A percentile compares a stretch with the other conserved stretches of the same genome.
phyloP scores from a whole-genome alignment of 768 basidiomycete species.

The Dioszegia crocea region DNA sequence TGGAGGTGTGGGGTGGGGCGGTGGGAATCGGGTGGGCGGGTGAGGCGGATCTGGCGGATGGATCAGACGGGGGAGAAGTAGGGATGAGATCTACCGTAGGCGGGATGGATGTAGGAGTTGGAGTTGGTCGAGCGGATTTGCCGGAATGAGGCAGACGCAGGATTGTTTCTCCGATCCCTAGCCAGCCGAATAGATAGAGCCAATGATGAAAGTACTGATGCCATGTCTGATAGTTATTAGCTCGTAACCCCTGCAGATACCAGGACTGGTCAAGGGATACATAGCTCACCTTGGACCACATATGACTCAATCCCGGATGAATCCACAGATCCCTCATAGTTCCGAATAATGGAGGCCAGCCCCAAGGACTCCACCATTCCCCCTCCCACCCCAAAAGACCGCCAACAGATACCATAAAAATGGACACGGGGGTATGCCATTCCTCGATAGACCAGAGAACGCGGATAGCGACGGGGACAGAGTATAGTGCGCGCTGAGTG shows the following conservation, averaged over 20 bases:
- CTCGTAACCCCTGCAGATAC: neutral
- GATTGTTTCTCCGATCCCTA: conserved; percentile 36
- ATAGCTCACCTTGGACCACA: conserved; percentile 39
- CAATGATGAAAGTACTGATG: conserved; percentile 31
- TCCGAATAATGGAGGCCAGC: conserved; percentile 39
- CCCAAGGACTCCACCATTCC: conserved; percentile 36
- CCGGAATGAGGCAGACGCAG: conserved; percentile 33
- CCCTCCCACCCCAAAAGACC: conserved; percentile 31
- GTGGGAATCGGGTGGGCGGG: conserved; percentile 27
- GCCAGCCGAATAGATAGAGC: conserved; percentile 34
- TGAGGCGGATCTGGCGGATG: conserved; percentile 15
- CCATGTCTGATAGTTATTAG: conserved; percentile 33
- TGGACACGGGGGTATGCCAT: conserved; percentile 2
- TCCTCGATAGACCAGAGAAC: conserved; percentile 15
- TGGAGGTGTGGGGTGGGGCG: neutral
- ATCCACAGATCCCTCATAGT: conserved; percentile 26
- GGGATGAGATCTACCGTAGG: neutral
- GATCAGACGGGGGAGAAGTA: neutral
- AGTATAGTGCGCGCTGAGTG: conserved; percentile 20
- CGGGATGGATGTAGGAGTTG: conserved; percentile 1
- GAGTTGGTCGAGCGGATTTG: conserved; percentile 11
- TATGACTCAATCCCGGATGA: conserved; percentile 31
- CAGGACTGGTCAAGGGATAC: no score
- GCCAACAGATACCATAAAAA: conserved; percentile 20
- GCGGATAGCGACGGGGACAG: conserved; percentile 16